Conservation (phyloP, 2,329 filamentous ascomycete genomes). For the Juglanconis sp. region DNA sequence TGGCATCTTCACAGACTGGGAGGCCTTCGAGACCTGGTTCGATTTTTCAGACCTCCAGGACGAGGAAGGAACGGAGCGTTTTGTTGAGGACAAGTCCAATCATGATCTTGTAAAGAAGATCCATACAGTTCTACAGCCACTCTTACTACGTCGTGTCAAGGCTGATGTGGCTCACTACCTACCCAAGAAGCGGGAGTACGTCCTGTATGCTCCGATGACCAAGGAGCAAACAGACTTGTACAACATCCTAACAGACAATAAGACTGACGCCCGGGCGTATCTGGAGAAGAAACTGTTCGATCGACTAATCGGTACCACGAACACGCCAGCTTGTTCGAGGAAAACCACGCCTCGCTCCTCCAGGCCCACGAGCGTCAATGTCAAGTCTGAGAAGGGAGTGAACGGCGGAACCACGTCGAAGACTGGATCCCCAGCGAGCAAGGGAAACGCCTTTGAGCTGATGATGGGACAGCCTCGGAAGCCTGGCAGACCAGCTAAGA, state of each 20-base stretch:
- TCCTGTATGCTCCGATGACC: constrained; percentile 89
- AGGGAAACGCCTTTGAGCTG: constrained; percentile 53
- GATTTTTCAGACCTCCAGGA: constrained; percentile 92
- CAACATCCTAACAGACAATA: constrained; percentile 57
- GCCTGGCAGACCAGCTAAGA: constrained; percentile 23
- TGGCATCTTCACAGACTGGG: constrained; percentile 87
- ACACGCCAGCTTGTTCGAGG: constrained; percentile 38
- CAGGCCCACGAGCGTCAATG: constrained; percentile 32
- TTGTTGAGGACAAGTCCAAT: constrained; percentile 75
- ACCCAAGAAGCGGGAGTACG: constrained; percentile 96
- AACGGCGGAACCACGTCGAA: constrained; percentile 10
- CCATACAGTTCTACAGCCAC: constrained; percentile 87
- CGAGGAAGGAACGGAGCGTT: constrained; percentile 72
- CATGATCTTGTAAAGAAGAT: constrained; percentile 81
- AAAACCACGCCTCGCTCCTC: constrained; percentile 36
- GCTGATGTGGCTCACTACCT: constrained; percentile 86
- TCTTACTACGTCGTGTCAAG: constrained; percentile 84
- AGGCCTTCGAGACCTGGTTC: constrained; percentile 94
- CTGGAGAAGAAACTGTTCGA: constrained; percentile 77
- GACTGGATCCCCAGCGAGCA: constrained; percentile 26
- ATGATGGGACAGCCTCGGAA: constrained; percentile 47
- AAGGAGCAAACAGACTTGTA: constrained; percentile 90
- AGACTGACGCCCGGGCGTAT: constrained; percentile 65
- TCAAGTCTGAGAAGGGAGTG: constrained; percentile 18
- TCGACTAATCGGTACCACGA: constrained; percentile 50